Base-by-base conservation (phyloP, 805 yeast species). In the Zygoascus flipseniorum region DNA sequence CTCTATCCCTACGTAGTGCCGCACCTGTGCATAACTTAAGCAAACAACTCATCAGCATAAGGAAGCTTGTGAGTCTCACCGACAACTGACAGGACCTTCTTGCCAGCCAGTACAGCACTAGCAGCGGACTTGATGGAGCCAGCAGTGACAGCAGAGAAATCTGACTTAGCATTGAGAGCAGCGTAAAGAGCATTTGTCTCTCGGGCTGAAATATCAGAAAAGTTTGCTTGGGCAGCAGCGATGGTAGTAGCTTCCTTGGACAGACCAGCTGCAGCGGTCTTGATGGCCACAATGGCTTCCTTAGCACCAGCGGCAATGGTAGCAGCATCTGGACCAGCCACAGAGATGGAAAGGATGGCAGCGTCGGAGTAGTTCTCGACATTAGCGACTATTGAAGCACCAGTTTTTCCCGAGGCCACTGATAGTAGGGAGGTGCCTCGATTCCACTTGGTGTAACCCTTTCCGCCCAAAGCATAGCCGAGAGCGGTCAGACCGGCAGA, bases 51-150 rank as follows among this genome's bases (percentile, higher is more conserved):
- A 71, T 86, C 89, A 65, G 85, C 84, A 71, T 77, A 86, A 66
- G 99, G 97, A 74, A 92, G 81, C 60, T 81, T 82, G 67, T 82
- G 84, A 57, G 85, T 81, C 71, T 89, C 85, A 73, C 98, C 99
- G 58, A 88, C 83, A 58, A 93, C 97, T 60, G 85, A 93, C 67
- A 86, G 83, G 76, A 84, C 89, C 76, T 83, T 83, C 66, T 81
- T 81, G 59, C 77, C 77, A 51, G 52, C 56, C 32, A 64, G 52
- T 56, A 85, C 57, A 37, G 54, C 58, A 54, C 60, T 56, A 47
- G 66, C 70, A 44, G 63, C 61, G 28, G 71, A 67, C 55, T 62
- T 52, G 58, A 75, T 69, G 51, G 66, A 63, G 39, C 72, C 60
- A 28, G 60, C 55, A 52, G 54, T 60, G 53, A 57, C 58, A 55